Evolutionary conservation across 108 stramenopile genomes (phyloP).

Genomic region (Schizochytrium sp.): DNA sequence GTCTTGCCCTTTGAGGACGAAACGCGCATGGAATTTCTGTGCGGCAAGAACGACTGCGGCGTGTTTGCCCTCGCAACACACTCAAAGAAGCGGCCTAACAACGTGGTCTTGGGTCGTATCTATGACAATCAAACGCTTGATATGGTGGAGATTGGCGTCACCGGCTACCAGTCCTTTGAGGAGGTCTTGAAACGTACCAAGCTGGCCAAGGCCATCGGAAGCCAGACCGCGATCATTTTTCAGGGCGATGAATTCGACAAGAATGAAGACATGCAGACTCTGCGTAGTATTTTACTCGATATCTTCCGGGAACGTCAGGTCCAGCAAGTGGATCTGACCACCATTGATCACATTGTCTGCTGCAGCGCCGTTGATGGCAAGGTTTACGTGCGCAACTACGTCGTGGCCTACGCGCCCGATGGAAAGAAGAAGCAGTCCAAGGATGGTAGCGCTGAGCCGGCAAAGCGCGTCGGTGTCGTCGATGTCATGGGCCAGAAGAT

Average conservation of each 20-base stretch:
- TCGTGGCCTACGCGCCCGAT: constrained; percentile 31
- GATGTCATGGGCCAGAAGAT: constrained; percentile 53
- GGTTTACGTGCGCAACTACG: constrained; percentile 35
- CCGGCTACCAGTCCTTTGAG: constrained; percentile 63
- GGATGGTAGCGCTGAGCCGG: constrained; percentile 69
- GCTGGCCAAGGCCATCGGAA: neutral
- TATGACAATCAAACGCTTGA: constrained; percentile 93
- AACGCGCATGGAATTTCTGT: constrained; percentile 48
- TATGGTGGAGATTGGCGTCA: constrained; percentile 85
- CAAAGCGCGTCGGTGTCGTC: constrained; percentile 51
- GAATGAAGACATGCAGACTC: constrained; percentile 45
- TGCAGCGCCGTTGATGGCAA: constrained; percentile 34
- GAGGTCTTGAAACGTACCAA: constrained; percentile 48
- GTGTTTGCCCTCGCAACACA: constrained; percentile 83
- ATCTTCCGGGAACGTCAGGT: constrained; percentile 90
- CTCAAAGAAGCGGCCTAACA: constrained; percentile 98
- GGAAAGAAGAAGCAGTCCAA: constrained; percentile 61
- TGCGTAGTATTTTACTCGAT: constrained; percentile 85
- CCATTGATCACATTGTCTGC: constrained; percentile 86
- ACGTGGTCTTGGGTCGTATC: constrained; percentile 84
- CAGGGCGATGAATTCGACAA: constrained; percentile 80
- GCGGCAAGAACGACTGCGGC: constrained; percentile 80
- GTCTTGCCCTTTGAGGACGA: constrained; percentile 48
- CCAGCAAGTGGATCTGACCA: constrained; percentile 68
- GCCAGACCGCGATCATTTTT: constrained; percentile 51